A percentile compares a stretch with the other conserved stretches of the same genome.
Conservation (phyloP, 1,284 basidiomycete species). For the Ganoderma multipileum region DNA sequence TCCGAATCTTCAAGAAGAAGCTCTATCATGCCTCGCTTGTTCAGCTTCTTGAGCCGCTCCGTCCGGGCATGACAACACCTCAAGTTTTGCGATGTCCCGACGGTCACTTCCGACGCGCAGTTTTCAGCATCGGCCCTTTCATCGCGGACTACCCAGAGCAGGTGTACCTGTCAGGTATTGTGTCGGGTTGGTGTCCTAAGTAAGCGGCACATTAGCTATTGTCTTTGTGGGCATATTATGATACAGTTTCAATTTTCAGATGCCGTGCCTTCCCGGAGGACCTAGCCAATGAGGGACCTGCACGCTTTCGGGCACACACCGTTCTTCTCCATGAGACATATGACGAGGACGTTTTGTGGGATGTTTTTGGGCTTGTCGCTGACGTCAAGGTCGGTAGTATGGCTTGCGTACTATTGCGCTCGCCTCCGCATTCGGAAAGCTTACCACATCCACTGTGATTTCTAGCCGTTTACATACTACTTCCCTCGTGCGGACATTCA, state of each 20-base stretch:
- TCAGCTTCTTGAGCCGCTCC: neutral
- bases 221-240: too few relatives aligned
- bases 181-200: neutral
- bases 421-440: too few relatives aligned
- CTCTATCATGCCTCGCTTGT: neutral
- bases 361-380: neutral
- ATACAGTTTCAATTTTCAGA: neutral
- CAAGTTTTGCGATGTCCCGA: neutral
- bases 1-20: neutral
- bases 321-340: too few relatives aligned
- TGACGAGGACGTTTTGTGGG: too few relatives aligned
- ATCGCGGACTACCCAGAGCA: neutral
- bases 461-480: neutral
- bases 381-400: neutral
- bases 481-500: slow-evolving; percentile 20
- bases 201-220: neutral
- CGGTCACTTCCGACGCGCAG: neutral
- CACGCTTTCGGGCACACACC: too few relatives aligned
- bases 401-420: too few relatives aligned
- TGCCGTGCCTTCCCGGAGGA: neutral
- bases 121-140: neutral
- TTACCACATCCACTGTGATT: too few relatives aligned
- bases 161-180: neutral
- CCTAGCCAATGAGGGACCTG: neutral
- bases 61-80: neutral